Conservation (phyloP, 305 asterid species). For the Fraxinus xanthoxyloides region DNA sequence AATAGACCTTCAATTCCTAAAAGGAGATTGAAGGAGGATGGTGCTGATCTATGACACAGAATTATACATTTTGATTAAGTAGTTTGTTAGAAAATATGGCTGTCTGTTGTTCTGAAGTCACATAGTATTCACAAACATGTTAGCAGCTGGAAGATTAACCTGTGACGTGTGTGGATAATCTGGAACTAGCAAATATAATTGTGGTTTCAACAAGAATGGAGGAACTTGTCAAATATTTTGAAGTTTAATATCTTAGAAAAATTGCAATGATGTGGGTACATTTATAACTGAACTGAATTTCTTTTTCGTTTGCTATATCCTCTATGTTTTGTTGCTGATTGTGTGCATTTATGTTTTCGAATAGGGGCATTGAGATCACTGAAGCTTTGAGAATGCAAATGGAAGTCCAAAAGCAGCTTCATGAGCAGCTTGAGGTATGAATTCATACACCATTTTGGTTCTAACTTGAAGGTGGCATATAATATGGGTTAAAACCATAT, state of each 20-base stretch:
- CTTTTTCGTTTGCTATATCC: background rate
- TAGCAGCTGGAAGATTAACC: background rate
- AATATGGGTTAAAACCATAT: background rate
- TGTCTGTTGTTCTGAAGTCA: background rate
- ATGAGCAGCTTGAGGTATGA: constrained; percentile 92
- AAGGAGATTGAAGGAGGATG: background rate
- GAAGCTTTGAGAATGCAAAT: constrained; percentile 89
- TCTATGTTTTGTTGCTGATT: constrained; percentile 17
- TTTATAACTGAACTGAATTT: background rate
- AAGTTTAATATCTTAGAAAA: background rate
- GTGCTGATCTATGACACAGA: background rate
- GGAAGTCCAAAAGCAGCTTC: constrained; percentile 96
- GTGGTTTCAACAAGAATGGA: background rate
- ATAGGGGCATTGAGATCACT: constrained; percentile 79
- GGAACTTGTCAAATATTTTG: background rate
- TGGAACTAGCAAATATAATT: background rate
- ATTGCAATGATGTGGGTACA: background rate
- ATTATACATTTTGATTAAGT: background rate
- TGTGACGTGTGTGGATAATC: background rate
- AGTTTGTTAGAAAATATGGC: background rate
- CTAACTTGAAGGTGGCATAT: constrained; percentile 9
- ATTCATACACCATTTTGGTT: constrained; percentile 6
- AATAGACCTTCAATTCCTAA: background rate
- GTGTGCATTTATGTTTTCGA: constrained; percentile 16
- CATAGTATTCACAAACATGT: background rate